Evolutionary conservation across 805 yeast genomes (phyloP), one percentile per base, ranked within the genome.

Genomic region (Martiniozyma abietophila): DNA sequence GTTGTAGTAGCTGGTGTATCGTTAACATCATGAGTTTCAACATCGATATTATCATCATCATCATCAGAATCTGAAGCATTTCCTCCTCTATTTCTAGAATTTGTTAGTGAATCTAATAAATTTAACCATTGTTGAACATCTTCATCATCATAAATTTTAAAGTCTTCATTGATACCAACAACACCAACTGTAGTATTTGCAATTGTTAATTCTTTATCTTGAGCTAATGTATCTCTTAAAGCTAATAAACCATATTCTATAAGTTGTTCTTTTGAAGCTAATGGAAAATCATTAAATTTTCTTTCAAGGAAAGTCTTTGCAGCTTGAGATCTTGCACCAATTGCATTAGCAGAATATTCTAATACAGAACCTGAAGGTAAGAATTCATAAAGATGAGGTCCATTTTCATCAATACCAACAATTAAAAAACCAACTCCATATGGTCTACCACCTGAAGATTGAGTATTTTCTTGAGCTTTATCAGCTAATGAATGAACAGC

Each of bases 261-360:
- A 45, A 92, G 71, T 47, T 82, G 77, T 48, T 85, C 94, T 25
- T 69, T 63, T 9, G 71, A 63, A 6, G 76, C 63, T 35, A 70
- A 68, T 14, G 75, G 62, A 46, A 84, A 82, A 20, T 66, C 64
- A 24, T 82, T 85, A 53, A 78, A 68, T 46, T 80, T 79, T 54
- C 95, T 77, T 61, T 92, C 99, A 54, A 92, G 64, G 49, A 85
- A 92, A 2, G 99, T 92, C 64, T 94, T 76, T 11, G 96, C 96
- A 32, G 97, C 97, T 62, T 92, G 99, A 2, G 97, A 89, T 54
- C 99, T 74, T 8, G 99, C 97, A 30, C 99, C 99, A 51, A 92
- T 85, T 24, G 98, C 95, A 9, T 96, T 78, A 23, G 95, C 97
- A 47, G 71, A 74, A 54, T 88, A 82, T 59, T 92, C 97, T 49